Evolutionary conservation across 805 yeast genomes (phyloP), one percentile per base, ranked within the genome.

Genomic region (Spathaspora girioi): DNA sequence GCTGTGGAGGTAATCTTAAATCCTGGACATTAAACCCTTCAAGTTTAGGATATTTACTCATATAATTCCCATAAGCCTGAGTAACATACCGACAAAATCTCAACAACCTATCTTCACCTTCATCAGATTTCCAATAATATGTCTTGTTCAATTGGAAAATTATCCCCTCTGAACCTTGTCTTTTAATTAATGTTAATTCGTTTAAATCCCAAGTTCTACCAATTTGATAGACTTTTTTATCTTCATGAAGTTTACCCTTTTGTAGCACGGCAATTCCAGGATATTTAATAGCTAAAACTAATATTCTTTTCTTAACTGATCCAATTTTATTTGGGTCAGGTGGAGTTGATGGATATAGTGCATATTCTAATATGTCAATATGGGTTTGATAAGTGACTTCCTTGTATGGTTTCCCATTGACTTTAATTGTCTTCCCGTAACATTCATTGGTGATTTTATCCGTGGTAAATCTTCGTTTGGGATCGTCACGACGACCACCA

Each of bases 121-220:
- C 79, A 23, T 65, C 68, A 2, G 67, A 61, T 52, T 60, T 59
- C 97, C 97, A 92, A 68, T 84, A 92, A 66, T 92, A 93, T 45
- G 78, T 82, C 62, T 91, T 92, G 41, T 87, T 87, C 63, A 93
- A 75, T 15, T 73, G 72, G 49, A 87, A 71, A 0, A 77, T 54
- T 51, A 88, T 74, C 1, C 92, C 90, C 47, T 80, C 78, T 2
- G 75, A 78, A 11, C 77, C 78, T 26, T 69, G 77, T 50, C 80
- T 75, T 31, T 83, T 82, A 1, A 92, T 66, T 43, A 68, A 66
- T 3, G 75, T 65, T 56, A 93, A 71, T 58, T 89, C 96, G 53
- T 81, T 87, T 59, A 93, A 70, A 55, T 82, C 84, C 98, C 98
- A 92, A 2, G 96, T 87, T 61, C 97, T 80, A 31, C 98, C 98